Evolutionary conservation across 2,329 filamentous ascomycete genomes (phyloP), one percentile per base, ranked within the genome.

Genomic region (Hymenoscyphus fructigenus): DNA sequence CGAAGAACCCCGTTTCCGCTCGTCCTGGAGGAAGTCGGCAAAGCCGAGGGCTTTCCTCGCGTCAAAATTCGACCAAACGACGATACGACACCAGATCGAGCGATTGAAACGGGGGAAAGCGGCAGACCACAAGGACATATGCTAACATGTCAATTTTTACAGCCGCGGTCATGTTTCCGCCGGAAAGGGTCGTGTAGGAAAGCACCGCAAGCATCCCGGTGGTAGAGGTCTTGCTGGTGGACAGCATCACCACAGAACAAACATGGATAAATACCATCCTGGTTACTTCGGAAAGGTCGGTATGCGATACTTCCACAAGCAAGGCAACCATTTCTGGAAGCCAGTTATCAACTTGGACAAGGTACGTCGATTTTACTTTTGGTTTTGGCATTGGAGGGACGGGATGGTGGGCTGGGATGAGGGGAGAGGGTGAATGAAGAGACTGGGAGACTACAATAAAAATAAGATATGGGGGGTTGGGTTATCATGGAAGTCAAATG

Each of bases 231-330:
- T 90, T 84, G 95, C 95, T 81, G 94, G 95, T 96, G 94, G 93
- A 88, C 92, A 97, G 85, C 95, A 99, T 87, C 95, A 99, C 85
- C 92, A 96, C 89, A 84, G 92, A 75, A 96, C 92, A 79, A 96
- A 96, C 85, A 84, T 93, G 77, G 90, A 92, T 82, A 89, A 94
- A 84, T 93, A 94, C 89, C 92, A 96, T 80, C 93, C 94, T 70
- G 95, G 95, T 92, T 98, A 98, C 91, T 98, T 97, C 84, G 92
- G 92, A 84, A 97, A 97, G 86, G 91, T 94, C 76, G 91, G 91
- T 84, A 94, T 94, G 91, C 86, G 91, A 79, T 90, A 94, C 85
- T 97, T 97, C 91, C 94, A 98, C 88, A 93, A 95, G 84, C 89
- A 92, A 79, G 87, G 89, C 78, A 94, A 94, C 87, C 91, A 96